Conservation (phyloP, 192 early-diverging fungal species). For the Coemansia sp. region DNA sequence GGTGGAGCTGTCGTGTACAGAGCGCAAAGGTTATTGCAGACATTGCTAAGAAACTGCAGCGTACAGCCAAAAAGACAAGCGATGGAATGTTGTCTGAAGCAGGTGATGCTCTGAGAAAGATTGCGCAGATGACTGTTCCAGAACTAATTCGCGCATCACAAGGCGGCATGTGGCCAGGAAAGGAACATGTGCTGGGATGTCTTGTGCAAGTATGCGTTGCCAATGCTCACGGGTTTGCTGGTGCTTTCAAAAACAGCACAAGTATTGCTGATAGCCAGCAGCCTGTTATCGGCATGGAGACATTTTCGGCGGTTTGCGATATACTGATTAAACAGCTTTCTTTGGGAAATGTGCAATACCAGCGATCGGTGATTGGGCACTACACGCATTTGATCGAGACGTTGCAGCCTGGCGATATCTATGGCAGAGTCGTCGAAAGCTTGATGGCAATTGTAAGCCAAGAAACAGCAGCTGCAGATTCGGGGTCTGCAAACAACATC, state of each 20-base stretch:
- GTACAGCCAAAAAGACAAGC: slow-evolving; percentile 8
- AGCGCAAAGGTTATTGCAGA: slow-evolving; percentile 33
- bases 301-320: slow-evolving; percentile 14
- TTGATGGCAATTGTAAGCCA: slow-evolving; percentile 16
- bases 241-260: too few relatives aligned
- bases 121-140: slow-evolving; percentile 23
- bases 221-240: not conserved
- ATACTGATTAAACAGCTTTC: slow-evolving; percentile 32
- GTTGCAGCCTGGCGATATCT: slow-evolving; percentile 17
- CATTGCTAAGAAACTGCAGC: slow-evolving; percentile 29
- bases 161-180: slow-evolving; percentile 45
- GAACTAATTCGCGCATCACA: slow-evolving; percentile 25
- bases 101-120: not conserved
- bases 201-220: slow-evolving; percentile 32
- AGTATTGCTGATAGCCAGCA: too few relatives aligned
- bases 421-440: slow-evolving; percentile 9
- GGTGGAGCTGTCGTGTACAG: slow-evolving; percentile 39
- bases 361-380: slow-evolving; percentile 23
- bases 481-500: not conserved
- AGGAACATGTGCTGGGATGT: slow-evolving; percentile 38
- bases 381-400: slow-evolving; percentile 19
- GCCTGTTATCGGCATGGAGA: not conserved
- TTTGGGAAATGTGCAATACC: slow-evolving; percentile 26
- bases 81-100: not conserved
- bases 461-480: not conserved